Conservation (phyloP, 2,329 filamentous ascomycete species). For the Cucurbitaria berberidis region DNA sequence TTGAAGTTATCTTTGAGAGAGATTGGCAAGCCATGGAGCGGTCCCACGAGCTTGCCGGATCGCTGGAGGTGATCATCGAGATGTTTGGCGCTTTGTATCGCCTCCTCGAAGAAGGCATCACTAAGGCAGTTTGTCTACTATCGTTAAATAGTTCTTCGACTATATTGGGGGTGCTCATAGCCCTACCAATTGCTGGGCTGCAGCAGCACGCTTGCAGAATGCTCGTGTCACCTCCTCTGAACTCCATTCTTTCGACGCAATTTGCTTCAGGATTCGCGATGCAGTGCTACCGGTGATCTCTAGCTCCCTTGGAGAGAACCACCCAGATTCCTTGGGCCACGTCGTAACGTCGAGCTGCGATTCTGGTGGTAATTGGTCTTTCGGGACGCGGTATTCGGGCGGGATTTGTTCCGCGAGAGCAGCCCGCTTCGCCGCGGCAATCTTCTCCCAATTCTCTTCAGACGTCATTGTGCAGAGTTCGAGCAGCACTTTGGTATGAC, state of each 20-base stretch:
- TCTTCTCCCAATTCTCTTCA: conserved; percentile 52
- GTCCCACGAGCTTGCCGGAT: conserved; percentile 60
- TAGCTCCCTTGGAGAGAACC: conserved; percentile 62
- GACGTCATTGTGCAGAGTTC: conserved; percentile 17
- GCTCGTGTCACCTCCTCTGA: conserved; percentile 59
- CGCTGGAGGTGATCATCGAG: conserved; percentile 59
- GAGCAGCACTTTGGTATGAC: not conserved
- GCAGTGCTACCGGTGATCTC: conserved; percentile 56
- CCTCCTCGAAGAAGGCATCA: conserved; percentile 62
- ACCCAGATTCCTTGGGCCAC: conserved; percentile 64
- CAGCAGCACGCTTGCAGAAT: conserved; percentile 62
- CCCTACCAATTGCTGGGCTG: conserved; percentile 61
- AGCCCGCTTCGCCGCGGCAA: conserved; percentile 52
- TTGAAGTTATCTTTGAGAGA: conserved; percentile 77
- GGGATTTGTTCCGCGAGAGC: conserved; percentile 60
- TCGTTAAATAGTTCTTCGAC: conserved; percentile 1
- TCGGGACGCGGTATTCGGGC: conserved; percentile 63
- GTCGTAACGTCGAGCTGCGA: conserved; percentile 62
- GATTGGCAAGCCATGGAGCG: conserved; percentile 70
- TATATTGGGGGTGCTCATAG: not conserved
- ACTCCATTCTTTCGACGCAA: conserved; percentile 55
- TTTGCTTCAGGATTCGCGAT: conserved; percentile 48
- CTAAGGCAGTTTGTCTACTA: conserved; percentile 63
- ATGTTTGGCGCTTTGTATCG: conserved; percentile 57
- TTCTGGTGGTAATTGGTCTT: conserved; percentile 59